These are phyloP conservation scores for Paraconiothyrium sp. DNA, from an alignment of 2,329 filamentous ascomycete species.

Conservation along the genomic window DNA sequence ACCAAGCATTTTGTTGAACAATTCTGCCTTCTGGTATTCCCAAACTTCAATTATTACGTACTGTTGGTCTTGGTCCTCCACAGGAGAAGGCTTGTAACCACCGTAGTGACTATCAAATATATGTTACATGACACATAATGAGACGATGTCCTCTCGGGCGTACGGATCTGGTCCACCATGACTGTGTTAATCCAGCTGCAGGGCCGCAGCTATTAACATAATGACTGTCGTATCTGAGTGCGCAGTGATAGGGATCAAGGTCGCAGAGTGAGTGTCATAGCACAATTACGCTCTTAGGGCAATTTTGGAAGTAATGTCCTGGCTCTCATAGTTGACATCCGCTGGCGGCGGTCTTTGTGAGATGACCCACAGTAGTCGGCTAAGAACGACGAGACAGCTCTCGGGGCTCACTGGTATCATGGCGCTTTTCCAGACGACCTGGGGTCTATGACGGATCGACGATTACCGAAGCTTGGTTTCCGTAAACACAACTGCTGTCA, in stretches of 20 bases:
- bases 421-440: not conserved
- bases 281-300: not conserved
- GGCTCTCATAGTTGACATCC: not conserved
- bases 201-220: not conserved
- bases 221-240: not conserved
- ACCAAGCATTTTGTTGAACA: not conserved
- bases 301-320: not conserved
- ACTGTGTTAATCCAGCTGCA: not conserved
- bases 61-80: not conserved
- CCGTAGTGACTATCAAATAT: not conserved
- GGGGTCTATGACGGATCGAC: too few species aligned
- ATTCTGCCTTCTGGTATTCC: not conserved
- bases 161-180: not conserved
- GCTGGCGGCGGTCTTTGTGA: not conserved
- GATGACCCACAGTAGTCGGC: not conserved
- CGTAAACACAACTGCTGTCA: not conserved
- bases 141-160: not conserved
- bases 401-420: too few species aligned
- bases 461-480: not conserved
- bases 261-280: not conserved
- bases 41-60: not conserved
- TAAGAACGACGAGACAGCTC: not conserved
- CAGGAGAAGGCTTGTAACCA: not conserved
- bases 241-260: not conserved
- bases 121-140: not conserved